Evolutionary conservation across 2,329 filamentous ascomycete genomes (phyloP).

Genomic region (Hypoxylon sp.): DNA sequence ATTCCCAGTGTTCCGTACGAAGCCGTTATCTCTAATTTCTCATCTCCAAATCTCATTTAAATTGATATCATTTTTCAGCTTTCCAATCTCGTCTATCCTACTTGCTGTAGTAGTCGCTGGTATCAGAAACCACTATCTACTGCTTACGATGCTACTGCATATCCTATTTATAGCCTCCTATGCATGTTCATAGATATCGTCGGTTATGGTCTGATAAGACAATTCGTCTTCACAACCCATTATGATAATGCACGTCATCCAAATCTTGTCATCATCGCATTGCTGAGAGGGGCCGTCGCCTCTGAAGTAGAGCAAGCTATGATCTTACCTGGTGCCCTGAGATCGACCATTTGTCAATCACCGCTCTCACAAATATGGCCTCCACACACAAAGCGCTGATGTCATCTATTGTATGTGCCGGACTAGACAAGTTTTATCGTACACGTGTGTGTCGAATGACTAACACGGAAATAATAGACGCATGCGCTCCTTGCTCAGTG

Average conservation of each 20-base stretch:
- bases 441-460: slow-evolving; percentile 31
- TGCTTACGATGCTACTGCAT: slow-evolving; percentile 14
- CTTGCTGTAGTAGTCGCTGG: slow-evolving; percentile 15
- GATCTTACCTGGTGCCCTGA: not conserved
- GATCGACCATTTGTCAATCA: slow-evolving; percentile 17
- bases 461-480: slow-evolving; percentile 25
- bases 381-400: slow-evolving; percentile 25
- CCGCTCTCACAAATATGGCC: not conserved
- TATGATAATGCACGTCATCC: slow-evolving; percentile 40
- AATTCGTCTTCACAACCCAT: slow-evolving; percentile 11
- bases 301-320: too few species aligned
- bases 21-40: slow-evolving; percentile 19
- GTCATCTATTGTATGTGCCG: slow-evolving; percentile 27
- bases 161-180: slow-evolving; percentile 33
- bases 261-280: slow-evolving; percentile 23
- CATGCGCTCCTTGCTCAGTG: slow-evolving; percentile 18
- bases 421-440: slow-evolving; percentile 2
- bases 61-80: slow-evolving; percentile 34
- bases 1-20: not conserved
- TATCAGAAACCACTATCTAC: not conserved
- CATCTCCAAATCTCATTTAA: slow-evolving; percentile 25
- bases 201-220: slow-evolving; percentile 24
- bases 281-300: slow-evolving; percentile 1
- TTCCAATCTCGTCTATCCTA: slow-evolving; percentile 35
- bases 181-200: slow-evolving; percentile 9